Evolutionary conservation across 331 rosid species (phyloP).

Genomic region (Rosa hybrid): DNA sequence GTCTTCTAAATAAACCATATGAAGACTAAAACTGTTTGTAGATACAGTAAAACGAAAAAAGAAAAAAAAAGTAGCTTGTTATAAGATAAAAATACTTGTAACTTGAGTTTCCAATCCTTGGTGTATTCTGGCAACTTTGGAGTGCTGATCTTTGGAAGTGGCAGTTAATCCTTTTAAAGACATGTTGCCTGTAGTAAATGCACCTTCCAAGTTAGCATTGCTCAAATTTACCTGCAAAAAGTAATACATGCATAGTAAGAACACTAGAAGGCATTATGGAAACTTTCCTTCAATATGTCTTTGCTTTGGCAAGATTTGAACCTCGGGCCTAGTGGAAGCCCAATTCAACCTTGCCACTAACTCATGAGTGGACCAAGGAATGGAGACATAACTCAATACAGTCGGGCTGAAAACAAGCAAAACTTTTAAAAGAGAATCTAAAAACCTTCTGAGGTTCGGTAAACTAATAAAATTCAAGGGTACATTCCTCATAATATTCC

Average conservation of each 20-base stretch:
- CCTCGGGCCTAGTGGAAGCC: background rate
- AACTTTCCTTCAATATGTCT: background rate
- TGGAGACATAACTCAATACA: background rate
- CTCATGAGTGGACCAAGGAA: background rate
- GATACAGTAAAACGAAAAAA: no score
- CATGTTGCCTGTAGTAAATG: constrained; percentile 78
- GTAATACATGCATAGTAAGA: constrained; percentile 16
- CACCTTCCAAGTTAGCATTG: constrained; percentile 91
- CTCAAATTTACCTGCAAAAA: constrained; percentile 70
- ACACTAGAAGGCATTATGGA: background rate
- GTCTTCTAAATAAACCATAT: no score
- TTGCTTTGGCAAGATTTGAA: background rate
- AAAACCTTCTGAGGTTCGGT: background rate
- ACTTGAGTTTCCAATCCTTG: no score
- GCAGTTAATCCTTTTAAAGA: constrained; percentile 73
- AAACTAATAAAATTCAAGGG: background rate
- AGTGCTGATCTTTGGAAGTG: background rate
- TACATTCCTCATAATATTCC: background rate
- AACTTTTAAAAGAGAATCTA: background rate
- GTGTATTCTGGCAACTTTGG: no score
- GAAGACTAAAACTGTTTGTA: no score
- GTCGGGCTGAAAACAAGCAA: background rate
- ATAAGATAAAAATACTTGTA: no score
- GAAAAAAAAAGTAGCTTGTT: no score
- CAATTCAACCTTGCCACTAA: background rate